A percentile compares a stretch with the other conserved stretches of the same genome.
Conservation (phyloP, 805 yeast genomes). For the Zygosaccharomyces bisporus region DNA sequence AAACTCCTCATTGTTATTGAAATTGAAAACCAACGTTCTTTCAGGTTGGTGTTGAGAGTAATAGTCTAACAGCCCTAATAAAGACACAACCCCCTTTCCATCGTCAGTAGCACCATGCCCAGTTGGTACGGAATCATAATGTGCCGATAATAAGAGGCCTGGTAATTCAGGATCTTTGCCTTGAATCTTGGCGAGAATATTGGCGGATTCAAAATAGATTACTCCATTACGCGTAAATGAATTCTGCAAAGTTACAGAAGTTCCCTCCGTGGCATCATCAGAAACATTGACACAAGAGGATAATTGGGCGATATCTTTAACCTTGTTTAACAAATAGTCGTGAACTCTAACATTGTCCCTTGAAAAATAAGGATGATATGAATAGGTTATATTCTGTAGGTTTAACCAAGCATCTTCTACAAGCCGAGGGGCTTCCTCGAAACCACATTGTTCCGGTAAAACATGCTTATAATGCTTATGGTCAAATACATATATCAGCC, state of each 20-base stretch:
- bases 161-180: conserved; percentile 58
- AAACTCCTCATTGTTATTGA: conserved; percentile 87
- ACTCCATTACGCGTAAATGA: conserved; percentile 45
- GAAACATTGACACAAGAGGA: conserved; percentile 33
- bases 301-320: conserved; percentile 34
- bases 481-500: conserved; percentile 36
- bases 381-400: conserved; percentile 60
- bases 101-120: conserved; percentile 88
- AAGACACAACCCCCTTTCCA: conserved; percentile 81
- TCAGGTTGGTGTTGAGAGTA: conserved; percentile 50
- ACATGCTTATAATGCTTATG: conserved; percentile 15
- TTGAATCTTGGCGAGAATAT: conserved; percentile 68
- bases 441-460: conserved; percentile 35
- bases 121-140: conserved; percentile 85
- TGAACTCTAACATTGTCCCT: conserved; percentile 73
- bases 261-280: conserved; percentile 38
- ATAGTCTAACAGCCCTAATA: conserved; percentile 64
- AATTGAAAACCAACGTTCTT: conserved; percentile 74
- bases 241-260: conserved; percentile 48
- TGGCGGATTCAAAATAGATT: conserved; percentile 78
- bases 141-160: conserved; percentile 76
- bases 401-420: conserved; percentile 57
- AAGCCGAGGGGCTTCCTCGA: conserved; percentile 37
- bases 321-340: conserved; percentile 52
- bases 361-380: conserved; percentile 77